These are phyloP conservation scores for Saccharomyces hybrid DNA, from an alignment of 1,139 yeast species.

Conservation along the genomic window DNA sequence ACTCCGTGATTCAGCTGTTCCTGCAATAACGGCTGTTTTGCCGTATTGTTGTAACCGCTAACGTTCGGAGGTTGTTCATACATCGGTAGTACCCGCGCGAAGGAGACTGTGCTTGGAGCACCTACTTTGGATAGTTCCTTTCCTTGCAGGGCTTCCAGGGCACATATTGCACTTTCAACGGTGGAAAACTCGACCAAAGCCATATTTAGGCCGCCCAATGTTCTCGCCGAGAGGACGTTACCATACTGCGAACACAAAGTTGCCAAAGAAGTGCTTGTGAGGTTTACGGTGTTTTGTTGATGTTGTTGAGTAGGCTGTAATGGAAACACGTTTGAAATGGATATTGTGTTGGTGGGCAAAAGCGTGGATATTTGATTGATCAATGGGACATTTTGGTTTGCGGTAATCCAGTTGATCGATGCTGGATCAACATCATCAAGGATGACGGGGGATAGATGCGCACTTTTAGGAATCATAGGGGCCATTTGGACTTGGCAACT, in stretches of 20 bases:
- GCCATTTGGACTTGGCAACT: too few relatives aligned
- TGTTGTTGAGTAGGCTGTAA: conserved; percentile 43
- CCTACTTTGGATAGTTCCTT: conserved; percentile 70
- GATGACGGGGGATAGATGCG: too few relatives aligned
- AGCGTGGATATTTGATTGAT: conserved; percentile 23
- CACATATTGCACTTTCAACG: conserved; percentile 75
- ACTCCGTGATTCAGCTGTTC: conserved; percentile 25
- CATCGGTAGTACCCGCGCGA: conserved; percentile 46
- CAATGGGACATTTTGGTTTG: conserved; percentile 63
- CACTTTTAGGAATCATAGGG: too few relatives aligned
- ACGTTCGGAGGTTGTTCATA: not conserved
- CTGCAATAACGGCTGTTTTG: too few relatives aligned
- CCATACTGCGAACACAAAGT: conserved; percentile 47
- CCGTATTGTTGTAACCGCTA: too few relatives aligned
- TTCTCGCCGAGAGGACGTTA: conserved; percentile 49
- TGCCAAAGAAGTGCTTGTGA: conserved; percentile 29
- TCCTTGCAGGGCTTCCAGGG: conserved; percentile 69
- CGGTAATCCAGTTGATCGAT: conserved; percentile 46
- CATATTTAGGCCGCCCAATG: conserved; percentile 45
- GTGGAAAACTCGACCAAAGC: conserved; percentile 70
- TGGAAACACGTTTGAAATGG: conserved; percentile 62
- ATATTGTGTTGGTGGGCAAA: conserved; percentile 51
- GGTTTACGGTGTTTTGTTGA: conserved; percentile 20
- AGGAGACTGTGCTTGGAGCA: conserved; percentile 52
- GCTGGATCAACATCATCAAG: conserved; percentile 45